Evolutionary conservation across 345 rosid species (phyloP).

Genomic region (Salix suchowensis): DNA sequence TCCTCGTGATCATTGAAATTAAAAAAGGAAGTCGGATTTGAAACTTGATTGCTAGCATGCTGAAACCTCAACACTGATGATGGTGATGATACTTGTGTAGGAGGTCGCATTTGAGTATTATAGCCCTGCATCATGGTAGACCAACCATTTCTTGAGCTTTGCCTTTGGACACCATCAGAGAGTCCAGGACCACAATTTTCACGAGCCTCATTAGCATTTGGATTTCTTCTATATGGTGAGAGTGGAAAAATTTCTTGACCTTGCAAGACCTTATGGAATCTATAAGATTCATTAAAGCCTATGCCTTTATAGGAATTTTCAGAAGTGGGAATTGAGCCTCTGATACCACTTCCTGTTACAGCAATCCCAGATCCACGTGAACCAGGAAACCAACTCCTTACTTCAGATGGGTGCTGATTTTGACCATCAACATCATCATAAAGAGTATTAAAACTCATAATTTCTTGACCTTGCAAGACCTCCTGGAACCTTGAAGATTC

Average conservation of each 20-base stretch:
- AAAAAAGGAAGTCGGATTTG: slow-evolving; percentile 8
- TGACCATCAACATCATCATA: slow-evolving; percentile 46
- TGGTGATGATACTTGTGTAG: slow-evolving; percentile 64
- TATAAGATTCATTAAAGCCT: slow-evolving; percentile 60
- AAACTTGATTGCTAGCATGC: slow-evolving; percentile 33
- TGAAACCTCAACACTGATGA: slow-evolving; percentile 71
- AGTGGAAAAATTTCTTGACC: slow-evolving; percentile 89
- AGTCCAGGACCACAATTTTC: slow-evolving; percentile 38
- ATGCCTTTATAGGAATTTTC: slow-evolving; percentile 39
- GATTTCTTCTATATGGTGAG: slow-evolving; percentile 34
- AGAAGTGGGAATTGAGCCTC: slow-evolving; percentile 23
- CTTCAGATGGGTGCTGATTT: slow-evolving; percentile 33
- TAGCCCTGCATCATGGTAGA: slow-evolving; percentile 41
- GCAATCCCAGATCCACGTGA: slow-evolving; percentile 33
- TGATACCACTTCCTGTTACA: slow-evolving; percentile 21
- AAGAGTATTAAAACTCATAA: slow-evolving; percentile 51
- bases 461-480: slow-evolving; percentile 99
- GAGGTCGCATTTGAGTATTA: slow-evolving; percentile 27
- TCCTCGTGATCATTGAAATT: slow-evolving; percentile 22
- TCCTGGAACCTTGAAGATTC: slow-evolving; percentile 89
- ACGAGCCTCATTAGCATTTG: slow-evolving; percentile 27
- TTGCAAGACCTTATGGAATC: slow-evolving; percentile 94
- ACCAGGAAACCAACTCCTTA: slow-evolving; percentile 35
- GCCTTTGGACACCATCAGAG: slow-evolving; percentile 34
- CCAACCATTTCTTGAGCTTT: slow-evolving; percentile 54